Evolutionary conservation across 345 rosid genomes (phyloP), one percentile per base, ranked within the genome.

Genomic region (Pugionium cornutum): DNA sequence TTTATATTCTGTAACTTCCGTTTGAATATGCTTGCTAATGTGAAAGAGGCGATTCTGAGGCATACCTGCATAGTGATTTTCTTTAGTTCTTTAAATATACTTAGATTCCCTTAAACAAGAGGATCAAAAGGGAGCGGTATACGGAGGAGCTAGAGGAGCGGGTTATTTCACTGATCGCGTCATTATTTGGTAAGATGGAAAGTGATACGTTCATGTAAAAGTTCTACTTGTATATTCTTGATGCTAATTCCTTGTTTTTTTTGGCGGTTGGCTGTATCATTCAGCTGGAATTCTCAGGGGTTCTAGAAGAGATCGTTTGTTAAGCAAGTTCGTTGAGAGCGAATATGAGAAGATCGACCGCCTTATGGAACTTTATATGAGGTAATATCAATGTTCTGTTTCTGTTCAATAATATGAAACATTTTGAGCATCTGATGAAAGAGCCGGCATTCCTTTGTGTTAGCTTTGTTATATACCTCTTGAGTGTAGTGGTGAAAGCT

Each of bases 321-420:
- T 94, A 53, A 82, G 95, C 77, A 94, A 94, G 69, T 94, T 90
- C 59, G 92, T 94, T 46, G 99, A 94, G 78, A 94, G 76, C 62
- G 99, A 94, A 64, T 90, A 73, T 72, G 99, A 94, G 84, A 94
- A 94, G 86, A 94, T 94, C 71, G 99, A 40, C 4, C 90, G 96
- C 41, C 92, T 94, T 47, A 85, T 94, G 92, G 99, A 94, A 70
- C 84, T 90, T 43, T 94, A 84, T 66, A 68, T 83, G 48, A 88
- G 99, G 97, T 94, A 76, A 60, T 0, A 36, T 18, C 3, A 55
- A 1, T 55, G 46, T 46, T 47, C 39, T 52, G 39, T 7, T 55
- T 1, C 54, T 55, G 35, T 49, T 40, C 18, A 18, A 8, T 30
- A 2, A 3, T 4, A 18, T 42, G 18, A 18, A 8, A 11, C 46